These are phyloP conservation scores for Citrus glauca DNA, from an alignment of 345 rosid species.

Conservation along the genomic window DNA sequence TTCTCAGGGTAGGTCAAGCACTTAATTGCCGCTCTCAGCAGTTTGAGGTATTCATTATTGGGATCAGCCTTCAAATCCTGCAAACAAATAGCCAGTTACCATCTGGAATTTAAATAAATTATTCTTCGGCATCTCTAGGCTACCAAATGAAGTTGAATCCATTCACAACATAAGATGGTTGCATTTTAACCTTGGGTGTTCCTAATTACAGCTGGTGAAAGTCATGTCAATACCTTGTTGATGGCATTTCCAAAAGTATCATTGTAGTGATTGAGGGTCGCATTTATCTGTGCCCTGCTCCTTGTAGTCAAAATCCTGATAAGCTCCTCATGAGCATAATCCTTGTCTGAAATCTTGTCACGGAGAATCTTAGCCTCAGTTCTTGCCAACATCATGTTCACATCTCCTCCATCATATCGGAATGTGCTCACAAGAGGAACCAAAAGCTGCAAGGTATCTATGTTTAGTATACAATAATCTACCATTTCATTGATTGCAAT, in stretches of 20 bases:
- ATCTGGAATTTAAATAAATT: neutral
- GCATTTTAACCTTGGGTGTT: neutral
- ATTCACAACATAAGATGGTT: neutral
- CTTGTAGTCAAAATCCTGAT: slow-evolving; percentile 81
- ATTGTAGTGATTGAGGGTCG: slow-evolving; percentile 77
- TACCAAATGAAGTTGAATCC: neutral
- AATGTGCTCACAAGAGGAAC: slow-evolving; percentile 74
- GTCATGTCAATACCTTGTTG: slow-evolving; percentile 50
- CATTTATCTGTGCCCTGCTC: slow-evolving; percentile 74
- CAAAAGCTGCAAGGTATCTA: slow-evolving; percentile 50
- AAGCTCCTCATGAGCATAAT: slow-evolving; percentile 71
- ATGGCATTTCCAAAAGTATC: slow-evolving; percentile 60
- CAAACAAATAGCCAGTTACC: slow-evolving; percentile 13
- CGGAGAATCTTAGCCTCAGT: slow-evolving; percentile 82
- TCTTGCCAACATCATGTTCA: slow-evolving; percentile 60
- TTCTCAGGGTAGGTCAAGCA: slow-evolving; percentile 87
- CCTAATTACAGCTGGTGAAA: neutral
- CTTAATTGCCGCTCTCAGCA: slow-evolving; percentile 68
- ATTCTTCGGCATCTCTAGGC: neutral
- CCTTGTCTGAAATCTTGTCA: slow-evolving; percentile 68
- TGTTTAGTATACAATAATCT: neutral
- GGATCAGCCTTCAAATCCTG: slow-evolving; percentile 76
- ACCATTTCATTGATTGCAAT: neutral
- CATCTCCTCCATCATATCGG: slow-evolving; percentile 82
- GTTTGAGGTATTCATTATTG: slow-evolving; percentile 54